Percentiles rank a stretch among this genome's conserved stretches.
Conservation (phyloP, 2,329 filamentous ascomycete genomes). For the Claviceps sp. region DNA sequence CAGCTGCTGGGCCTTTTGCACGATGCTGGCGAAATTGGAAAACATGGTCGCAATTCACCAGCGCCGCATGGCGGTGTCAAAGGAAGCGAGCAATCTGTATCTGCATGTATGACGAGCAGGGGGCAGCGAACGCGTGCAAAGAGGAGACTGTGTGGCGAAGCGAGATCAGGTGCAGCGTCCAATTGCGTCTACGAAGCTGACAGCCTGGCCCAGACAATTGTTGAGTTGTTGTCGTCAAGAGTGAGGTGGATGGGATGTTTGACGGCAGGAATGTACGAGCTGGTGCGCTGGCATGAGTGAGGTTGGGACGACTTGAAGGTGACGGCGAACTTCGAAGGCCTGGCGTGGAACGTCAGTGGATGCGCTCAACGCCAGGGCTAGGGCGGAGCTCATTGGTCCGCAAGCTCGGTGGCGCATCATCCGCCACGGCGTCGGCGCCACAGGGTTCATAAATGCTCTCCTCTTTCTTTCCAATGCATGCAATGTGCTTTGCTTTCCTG, state of each 20-base stretch:
- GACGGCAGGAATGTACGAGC: conserved; percentile 1
- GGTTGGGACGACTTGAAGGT: background rate
- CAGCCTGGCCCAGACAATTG: conserved; percentile 1
- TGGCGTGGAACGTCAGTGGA: background rate
- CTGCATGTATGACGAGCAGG: conserved; percentile 1
- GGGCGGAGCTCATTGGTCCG: background rate
- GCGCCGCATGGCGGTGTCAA: conserved; percentile 25
- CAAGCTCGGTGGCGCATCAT: background rate
- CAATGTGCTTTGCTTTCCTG: too few relatives aligned
- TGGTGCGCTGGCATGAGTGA: conserved; percentile 1
- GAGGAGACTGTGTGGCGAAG: background rate
- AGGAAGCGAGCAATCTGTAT: background rate
- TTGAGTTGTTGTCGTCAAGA: background rate
- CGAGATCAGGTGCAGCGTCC: background rate
- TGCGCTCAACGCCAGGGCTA: too few relatives aligned
- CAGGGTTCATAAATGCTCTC: too few relatives aligned
- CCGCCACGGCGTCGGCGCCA: too few relatives aligned
- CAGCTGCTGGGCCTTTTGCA: conserved; percentile 90
- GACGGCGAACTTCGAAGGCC: background rate
- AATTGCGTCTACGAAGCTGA: background rate
- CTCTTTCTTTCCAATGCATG: too few relatives aligned
- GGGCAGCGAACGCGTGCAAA: background rate
- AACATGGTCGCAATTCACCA: conserved; percentile 36
- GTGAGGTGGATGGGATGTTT: background rate
- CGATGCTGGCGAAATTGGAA: conserved; percentile 59